phyloP scores from a whole-genome alignment of 164 flowering plant genomes.

The Cinnamomum micranthum region DNA sequence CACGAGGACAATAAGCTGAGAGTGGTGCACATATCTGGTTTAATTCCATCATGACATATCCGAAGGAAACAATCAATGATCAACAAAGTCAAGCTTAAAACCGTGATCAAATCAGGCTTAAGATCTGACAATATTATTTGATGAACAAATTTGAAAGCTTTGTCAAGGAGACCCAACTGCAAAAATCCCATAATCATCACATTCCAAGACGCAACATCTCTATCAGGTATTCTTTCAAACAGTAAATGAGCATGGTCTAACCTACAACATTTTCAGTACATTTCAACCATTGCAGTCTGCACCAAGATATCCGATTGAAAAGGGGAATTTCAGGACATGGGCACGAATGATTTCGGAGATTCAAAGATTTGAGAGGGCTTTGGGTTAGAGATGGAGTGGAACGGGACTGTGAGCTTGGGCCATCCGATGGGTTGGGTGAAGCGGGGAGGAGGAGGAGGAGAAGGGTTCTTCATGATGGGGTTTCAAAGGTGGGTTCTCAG shows the following conservation, averaged over 20 bases:
- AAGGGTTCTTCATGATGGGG: too few relatives aligned
- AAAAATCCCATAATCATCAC: slow-evolving; percentile 46
- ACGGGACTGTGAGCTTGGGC: slow-evolving; percentile 45
- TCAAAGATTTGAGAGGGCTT: slow-evolving; percentile 5
- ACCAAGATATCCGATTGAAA: slow-evolving; percentile 36
- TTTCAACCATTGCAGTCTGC: slow-evolving; percentile 38
- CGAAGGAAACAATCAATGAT: slow-evolving; percentile 23
- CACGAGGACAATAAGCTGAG: slow-evolving; percentile 43
- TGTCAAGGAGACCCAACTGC: slow-evolving; percentile 28
- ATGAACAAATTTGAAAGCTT: slow-evolving; percentile 24
- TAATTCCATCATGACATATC: slow-evolving; percentile 35
- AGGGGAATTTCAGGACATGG: slow-evolving; percentile 48
- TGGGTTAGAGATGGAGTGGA: slow-evolving; percentile 29
- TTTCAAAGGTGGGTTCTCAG: too few relatives aligned
- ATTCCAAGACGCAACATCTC: slow-evolving; percentile 64
- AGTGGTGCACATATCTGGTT: slow-evolving; percentile 49
- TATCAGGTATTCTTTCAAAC: slow-evolving; percentile 52
- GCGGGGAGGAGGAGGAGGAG: too few relatives aligned
- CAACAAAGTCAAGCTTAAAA: slow-evolving; percentile 41
- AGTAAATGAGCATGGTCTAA: slow-evolving; percentile 19
- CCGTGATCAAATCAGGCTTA: slow-evolving; percentile 42
- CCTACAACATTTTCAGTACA: too few relatives aligned
- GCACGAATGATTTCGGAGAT: slow-evolving; percentile 37
- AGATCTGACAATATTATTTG: slow-evolving; percentile 39
- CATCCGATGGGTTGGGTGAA: too few relatives aligned